Evolutionary conservation across 148 eudicot species (phyloP).

Genomic region (Cornus florida): DNA sequence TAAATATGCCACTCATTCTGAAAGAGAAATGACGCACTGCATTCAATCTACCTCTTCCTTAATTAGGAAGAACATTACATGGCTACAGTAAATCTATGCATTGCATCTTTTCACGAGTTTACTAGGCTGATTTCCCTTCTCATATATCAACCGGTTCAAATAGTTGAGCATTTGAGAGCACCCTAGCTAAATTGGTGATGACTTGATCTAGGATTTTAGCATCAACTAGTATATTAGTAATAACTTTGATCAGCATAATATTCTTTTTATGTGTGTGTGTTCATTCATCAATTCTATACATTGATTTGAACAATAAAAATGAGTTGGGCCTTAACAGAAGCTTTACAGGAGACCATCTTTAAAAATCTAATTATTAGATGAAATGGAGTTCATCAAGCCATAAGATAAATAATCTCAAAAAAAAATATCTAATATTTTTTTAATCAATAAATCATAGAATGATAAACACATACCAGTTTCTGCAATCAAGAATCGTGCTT

Average conservation of each 20-base stretch:
- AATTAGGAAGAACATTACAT: not conserved
- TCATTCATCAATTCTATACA: not conserved
- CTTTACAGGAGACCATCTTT: not conserved
- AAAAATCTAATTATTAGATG: not conserved
- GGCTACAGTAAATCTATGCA: not conserved
- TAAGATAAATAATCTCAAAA: too few relatives aligned
- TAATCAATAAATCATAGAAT: not conserved
- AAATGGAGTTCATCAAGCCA: too few relatives aligned
- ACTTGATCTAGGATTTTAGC: not conserved
- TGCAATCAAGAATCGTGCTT: conserved; percentile 75
- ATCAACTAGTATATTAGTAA: not conserved
- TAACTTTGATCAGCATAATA: not conserved
- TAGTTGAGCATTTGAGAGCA: not conserved
- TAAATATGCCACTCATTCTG: not conserved
- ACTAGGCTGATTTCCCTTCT: not conserved
- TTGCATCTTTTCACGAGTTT: not conserved
- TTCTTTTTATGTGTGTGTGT: not conserved
- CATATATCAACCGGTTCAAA: not conserved
- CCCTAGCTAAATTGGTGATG: not conserved
- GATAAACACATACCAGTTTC: conserved; percentile 62
- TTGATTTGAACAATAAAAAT: not conserved
- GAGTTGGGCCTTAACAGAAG: not conserved
- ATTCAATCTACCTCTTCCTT: not conserved
- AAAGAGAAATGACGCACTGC: not conserved
- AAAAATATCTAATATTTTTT: too few relatives aligned